Conservation (phyloP, 192 early-diverging fungal species). For the Backusella sp. region DNA sequence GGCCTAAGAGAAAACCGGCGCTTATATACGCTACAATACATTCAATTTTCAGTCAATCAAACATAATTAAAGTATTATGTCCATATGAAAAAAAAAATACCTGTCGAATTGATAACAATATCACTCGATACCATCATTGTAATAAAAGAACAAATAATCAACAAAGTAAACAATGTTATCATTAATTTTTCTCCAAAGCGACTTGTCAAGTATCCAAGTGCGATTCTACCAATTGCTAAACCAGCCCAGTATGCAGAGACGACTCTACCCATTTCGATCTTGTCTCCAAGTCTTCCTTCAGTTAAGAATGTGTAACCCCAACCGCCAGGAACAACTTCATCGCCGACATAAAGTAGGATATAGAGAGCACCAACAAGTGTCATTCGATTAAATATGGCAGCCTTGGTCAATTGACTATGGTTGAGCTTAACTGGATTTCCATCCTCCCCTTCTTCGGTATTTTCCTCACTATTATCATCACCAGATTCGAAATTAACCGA, state of each 20-base stretch:
- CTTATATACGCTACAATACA: slow-evolving; percentile 5
- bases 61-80: not conserved
- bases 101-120: slow-evolving; percentile 8
- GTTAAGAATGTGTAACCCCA: slow-evolving; percentile 32
- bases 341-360: slow-evolving; percentile 28
- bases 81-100: not conserved
- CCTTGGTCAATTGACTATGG: not conserved
- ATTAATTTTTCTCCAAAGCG: slow-evolving; percentile 30
- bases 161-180: slow-evolving; percentile 21
- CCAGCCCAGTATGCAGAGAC: slow-evolving; percentile 34
- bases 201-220: slow-evolving; percentile 27
- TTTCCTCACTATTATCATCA: not conserved
- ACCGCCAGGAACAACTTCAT: slow-evolving; percentile 26
- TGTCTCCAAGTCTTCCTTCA: slow-evolving; percentile 21
- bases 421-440: not conserved
- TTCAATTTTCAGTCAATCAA: not conserved
- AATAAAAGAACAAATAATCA: not conserved
- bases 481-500: not conserved
- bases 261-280: slow-evolving; percentile 18
- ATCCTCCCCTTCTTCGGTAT: not conserved
- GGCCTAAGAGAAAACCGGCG: slow-evolving; percentile 27
- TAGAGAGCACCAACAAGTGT: slow-evolving; percentile 25
- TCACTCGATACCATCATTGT: not conserved
- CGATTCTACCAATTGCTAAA: slow-evolving; percentile 19
- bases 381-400: slow-evolving; percentile 21